These are phyloP conservation scores for Pyropia haitanensis DNA, from an alignment of 23 red algal species.

Conservation along the genomic window DNA sequence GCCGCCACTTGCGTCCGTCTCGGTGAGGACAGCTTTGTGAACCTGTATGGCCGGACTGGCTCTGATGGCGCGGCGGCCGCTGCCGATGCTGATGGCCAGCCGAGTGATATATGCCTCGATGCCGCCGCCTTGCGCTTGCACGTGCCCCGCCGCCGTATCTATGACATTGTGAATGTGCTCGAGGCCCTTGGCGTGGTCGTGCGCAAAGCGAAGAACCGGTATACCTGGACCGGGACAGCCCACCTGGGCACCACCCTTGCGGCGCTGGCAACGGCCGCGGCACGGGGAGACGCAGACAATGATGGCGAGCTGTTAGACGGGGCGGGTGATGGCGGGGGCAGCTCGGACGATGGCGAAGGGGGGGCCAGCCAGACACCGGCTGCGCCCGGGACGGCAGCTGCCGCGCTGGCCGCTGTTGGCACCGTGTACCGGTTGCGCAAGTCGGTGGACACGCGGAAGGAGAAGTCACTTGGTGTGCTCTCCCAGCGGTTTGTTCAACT, in stretches of 20 bases:
- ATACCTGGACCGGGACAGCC: constrained; percentile 66
- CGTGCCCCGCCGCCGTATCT: constrained; percentile 87
- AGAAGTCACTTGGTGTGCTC: constrained; percentile 85
- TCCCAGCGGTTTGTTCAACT: constrained; percentile 93
- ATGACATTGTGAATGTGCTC: constrained; percentile 97
- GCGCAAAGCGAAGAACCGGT: constrained; percentile 80
- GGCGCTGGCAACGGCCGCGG: constrained; percentile 1
- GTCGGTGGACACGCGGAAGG: constrained; percentile 50
- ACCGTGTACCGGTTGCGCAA: not conserved
- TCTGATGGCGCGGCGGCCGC: not conserved
- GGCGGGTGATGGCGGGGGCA: no score
- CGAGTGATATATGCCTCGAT: constrained; percentile 73
- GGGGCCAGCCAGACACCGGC: no score
- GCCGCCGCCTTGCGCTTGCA: constrained; percentile 41
- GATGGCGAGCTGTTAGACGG: not conserved
- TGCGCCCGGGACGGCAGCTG: no score
- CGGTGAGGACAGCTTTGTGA: constrained; percentile 36
- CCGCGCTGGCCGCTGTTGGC: no score
- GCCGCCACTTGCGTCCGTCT: not conserved
- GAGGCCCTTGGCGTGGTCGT: constrained; percentile 85
- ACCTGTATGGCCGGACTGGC: constrained; percentile 27
- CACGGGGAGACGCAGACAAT: not conserved
- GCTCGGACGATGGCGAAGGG: no score
- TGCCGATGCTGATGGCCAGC: no score
- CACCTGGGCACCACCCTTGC: constrained; percentile 37